Evolutionary conservation across 306 rosid species (phyloP).

Genomic region (Rosa multiflora): DNA sequence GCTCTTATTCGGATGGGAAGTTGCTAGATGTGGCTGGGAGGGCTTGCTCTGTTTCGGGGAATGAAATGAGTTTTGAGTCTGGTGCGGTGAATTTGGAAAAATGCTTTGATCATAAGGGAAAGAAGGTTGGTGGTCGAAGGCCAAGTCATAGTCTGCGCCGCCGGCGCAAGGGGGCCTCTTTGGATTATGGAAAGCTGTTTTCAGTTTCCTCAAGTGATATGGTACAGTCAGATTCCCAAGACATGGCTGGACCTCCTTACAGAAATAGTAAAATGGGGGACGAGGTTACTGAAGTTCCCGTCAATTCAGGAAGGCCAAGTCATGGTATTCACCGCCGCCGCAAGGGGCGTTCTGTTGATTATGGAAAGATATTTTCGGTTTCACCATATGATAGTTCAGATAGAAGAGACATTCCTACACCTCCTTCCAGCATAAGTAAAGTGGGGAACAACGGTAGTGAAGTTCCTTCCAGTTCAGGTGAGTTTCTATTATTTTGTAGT

Average conservation of each 20-base stretch:
- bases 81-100: slow-evolving; percentile 10
- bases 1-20: slow-evolving; percentile 18
- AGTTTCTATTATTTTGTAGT: neutral
- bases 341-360: slow-evolving; percentile 8
- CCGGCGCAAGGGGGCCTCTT: slow-evolving; percentile 7
- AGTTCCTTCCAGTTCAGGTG: slow-evolving; percentile 30
- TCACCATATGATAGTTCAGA: slow-evolving; percentile 30
- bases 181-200: slow-evolving; percentile 14
- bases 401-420: slow-evolving; percentile 16
- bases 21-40: slow-evolving; percentile 5
- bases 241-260: slow-evolving; percentile 24
- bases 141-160: slow-evolving; percentile 28
- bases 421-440: slow-evolving; percentile 30
- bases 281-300: slow-evolving; percentile 26
- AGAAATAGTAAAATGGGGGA: slow-evolving; percentile 27
- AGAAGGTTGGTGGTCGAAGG: slow-evolving; percentile 19
- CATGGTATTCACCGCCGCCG: slow-evolving; percentile 22
- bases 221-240: slow-evolving; percentile 20
- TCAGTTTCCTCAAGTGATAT: slow-evolving; percentile 26
- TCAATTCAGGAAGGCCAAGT: slow-evolving; percentile 30
- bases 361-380: slow-evolving; percentile 20
- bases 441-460: slow-evolving; percentile 25
- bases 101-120: slow-evolving; percentile 17
- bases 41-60: neutral
- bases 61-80: slow-evolving; percentile 4